Conservation (phyloP, 2,329 filamentous ascomycete species). For the Tolypocladium capitatum region DNA sequence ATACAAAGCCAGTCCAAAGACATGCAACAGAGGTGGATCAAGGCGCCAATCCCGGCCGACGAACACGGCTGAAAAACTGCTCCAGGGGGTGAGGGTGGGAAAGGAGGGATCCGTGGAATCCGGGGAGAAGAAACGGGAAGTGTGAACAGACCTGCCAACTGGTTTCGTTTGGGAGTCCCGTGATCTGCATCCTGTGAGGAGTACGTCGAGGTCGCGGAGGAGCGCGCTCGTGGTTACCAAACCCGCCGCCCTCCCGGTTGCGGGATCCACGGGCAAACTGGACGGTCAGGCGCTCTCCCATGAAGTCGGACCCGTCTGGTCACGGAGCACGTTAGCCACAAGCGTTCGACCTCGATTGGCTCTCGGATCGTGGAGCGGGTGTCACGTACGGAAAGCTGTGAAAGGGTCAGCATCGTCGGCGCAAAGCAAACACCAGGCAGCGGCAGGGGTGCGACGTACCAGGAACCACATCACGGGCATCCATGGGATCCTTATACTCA, state of each 20-base stretch:
- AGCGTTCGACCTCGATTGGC: background rate
- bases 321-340: constrained; percentile 8
- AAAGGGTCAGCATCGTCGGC: constrained; percentile 10
- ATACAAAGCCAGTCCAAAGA: constrained; percentile 11
- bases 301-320: constrained; percentile 90
- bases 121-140: constrained; percentile 44
- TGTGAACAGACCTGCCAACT: constrained; percentile 97
- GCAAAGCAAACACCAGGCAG: background rate
- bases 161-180: constrained; percentile 93
- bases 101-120: constrained; percentile 24
- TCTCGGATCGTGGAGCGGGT: background rate
- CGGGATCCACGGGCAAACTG: constrained; percentile 89
- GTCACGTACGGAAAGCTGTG: constrained; percentile 48
- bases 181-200: constrained; percentile 91
- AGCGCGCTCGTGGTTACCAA: constrained; percentile 40
- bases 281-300: constrained; percentile 93
- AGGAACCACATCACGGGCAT: constrained; percentile 95
- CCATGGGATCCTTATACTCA: constrained; percentile 97
- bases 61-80: constrained; percentile 14
- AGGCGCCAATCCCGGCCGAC: constrained; percentile 7
- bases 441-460: constrained; percentile 44
- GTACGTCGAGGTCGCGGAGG: constrained; percentile 78
- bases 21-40: constrained; percentile 4
- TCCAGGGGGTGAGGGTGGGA: constrained; percentile 16
- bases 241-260: constrained; percentile 32